Evolutionary conservation across 2,329 filamentous ascomycete species (phyloP), one percentile per base, ranked within the genome.

Genomic region (Epichloe brachyelytri): DNA sequence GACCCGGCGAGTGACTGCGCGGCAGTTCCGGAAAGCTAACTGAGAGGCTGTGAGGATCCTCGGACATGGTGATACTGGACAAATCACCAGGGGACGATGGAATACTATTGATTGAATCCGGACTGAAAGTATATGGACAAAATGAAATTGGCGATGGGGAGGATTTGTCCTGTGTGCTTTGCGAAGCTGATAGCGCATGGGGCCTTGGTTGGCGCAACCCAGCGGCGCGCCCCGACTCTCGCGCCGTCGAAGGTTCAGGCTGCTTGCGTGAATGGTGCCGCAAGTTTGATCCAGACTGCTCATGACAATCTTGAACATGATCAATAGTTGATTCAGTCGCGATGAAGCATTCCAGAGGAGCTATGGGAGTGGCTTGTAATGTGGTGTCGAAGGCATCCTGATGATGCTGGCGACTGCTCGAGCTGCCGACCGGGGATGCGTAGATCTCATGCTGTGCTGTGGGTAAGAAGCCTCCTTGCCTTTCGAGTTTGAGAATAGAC

Each of bases 11-110:
- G 51, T 36, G 47, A 47, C 52, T 55, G 51, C 49, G 57, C 41
- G 53, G 57, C 48, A 58, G 48, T 19, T 59, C 57, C 8, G 55
- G 50, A 30, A 57, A 54, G 44, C 60, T 60, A 3, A 53, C 52
- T 14, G 55, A 46, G 12, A 58, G 57, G 55, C 64, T 60, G 46
- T 58, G 59, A 8, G 58, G 59, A 39, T 57, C 56, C 26, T 64
- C 62, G n/a, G 63, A 67, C 7, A 54, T 43, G 22, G 75, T 78
- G 5, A 68, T 71, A 4, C 67, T 66, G 2, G 79, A 66, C 3
- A 77, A 78, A 58, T 74, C 71, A 53, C 70, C 69, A 43, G 72
- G 69, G n/a, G 78, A 80, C 12, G 72, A 76, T 10, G 71, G 65
- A 49, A 69, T 72, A 55, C 77, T 78, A 33, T 75, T 60, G 14